Percentiles rank a stretch among this genome's conserved stretches.
Evolutionary conservation across 1,284 basidiomycete genomes (phyloP).

Genomic region (Marasmius fiardii): DNA sequence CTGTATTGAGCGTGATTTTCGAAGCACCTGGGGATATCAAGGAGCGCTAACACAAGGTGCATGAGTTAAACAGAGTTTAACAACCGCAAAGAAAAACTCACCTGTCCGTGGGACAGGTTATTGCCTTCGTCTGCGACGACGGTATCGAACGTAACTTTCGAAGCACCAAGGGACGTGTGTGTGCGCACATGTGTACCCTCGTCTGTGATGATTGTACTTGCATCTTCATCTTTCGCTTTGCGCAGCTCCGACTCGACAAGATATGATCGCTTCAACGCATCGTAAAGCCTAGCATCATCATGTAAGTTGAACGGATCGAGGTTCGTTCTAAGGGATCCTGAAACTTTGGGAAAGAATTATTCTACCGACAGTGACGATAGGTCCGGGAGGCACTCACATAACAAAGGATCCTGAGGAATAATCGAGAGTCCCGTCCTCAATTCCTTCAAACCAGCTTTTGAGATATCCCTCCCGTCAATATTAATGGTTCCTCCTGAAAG

Average conservation of each 20-base stretch:
- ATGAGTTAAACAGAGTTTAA: too few species aligned
- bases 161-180: slow-evolving; percentile 34
- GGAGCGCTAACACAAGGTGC: too few species aligned
- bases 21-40: too few species aligned
- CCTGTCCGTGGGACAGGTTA: too few species aligned
- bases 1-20: too few species aligned
- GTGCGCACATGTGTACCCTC: slow-evolving; percentile 22
- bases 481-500: slow-evolving; percentile 60
- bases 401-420: slow-evolving; percentile 87
- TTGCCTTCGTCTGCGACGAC: too few species aligned
- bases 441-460: slow-evolving; percentile 63
- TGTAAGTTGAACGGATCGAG: slow-evolving; percentile 78
- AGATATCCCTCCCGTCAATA: slow-evolving; percentile 68
- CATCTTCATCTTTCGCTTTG: slow-evolving; percentile 26
- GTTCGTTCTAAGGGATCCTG: slow-evolving; percentile 79
- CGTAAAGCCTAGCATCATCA: slow-evolving; percentile 78
- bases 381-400: slow-evolving; percentile 7
- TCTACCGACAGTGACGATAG: slow-evolving; percentile 14
- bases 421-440: slow-evolving; percentile 71
- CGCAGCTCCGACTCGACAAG: slow-evolving; percentile 51
- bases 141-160: too few species aligned
- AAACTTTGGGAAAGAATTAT: slow-evolving; percentile 40
- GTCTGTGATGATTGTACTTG: slow-evolving; percentile 15
- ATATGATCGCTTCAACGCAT: slow-evolving; percentile 78
- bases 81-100: too few species aligned